Evolutionary conservation across 176 grass and related monocot genomes (phyloP), one percentile per base, ranked within the genome.

Genomic region (Carex littledalei): DNA sequence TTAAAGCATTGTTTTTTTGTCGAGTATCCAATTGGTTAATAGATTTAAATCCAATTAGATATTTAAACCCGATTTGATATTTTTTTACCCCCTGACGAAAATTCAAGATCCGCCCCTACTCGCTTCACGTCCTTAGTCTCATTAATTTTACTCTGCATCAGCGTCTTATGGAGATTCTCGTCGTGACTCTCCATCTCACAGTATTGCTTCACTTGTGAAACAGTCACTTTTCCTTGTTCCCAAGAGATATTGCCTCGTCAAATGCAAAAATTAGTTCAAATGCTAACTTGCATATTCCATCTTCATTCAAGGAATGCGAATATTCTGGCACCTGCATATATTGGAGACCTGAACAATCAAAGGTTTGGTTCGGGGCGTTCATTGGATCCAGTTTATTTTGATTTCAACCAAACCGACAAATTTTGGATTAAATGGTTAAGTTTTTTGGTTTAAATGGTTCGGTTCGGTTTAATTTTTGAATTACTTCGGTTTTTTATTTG

Each of bases 221-320:
- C 81, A 14, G 94, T 97, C 67, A 97, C 84, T 92, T 97, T 87
- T 97, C 94, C 70, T 94, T 92, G 64, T 94, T 89, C 39, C 94
- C 94, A 66, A 97, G 86, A 72, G 90, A 97, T 72, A 94, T 94
- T 83, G 94, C 90, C 67, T 97, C 90, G 8, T 97, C 94, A 49
- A 97, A 94, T 81, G 94, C 91, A 87, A 97, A 97, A 62, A 97
- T 94, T 63, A 97, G 86, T 80, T 97, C 90, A 92, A 92, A 94
- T 60, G 90, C 89, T 73, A 76, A 87, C 79, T 90, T 92, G 72
- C 88, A 87, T 17, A 97, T 58, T 58, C 88, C 90, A 67, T 97
- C 94, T 82, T 97, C 94, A 89, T 94, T 91, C 70, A 97, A 62
- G 64, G 91, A 91, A 21, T 79, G 92, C 2, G 91, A 94, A 53